Evolutionary conservation across 148 eudicot genomes (phyloP).

Genomic region (Rhododendron kiyosumense): DNA sequence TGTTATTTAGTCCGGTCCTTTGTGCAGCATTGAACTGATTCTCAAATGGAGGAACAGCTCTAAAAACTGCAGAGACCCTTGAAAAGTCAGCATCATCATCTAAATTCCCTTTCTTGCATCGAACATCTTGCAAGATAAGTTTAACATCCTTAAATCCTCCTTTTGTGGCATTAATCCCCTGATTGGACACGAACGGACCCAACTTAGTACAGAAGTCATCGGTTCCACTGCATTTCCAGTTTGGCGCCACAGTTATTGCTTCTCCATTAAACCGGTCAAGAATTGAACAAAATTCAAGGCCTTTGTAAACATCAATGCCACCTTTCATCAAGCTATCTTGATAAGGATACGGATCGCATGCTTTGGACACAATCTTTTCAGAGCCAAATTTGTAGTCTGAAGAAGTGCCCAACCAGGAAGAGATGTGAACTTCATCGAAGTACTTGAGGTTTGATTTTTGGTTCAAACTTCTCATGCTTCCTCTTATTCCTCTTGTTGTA

Average conservation of each 20-base stretch:
- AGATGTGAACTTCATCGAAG: slow-evolving; percentile 63
- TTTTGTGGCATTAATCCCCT: slow-evolving; percentile 56
- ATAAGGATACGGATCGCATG: slow-evolving; percentile 64
- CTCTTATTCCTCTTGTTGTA: slow-evolving; percentile 45
- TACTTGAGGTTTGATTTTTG: slow-evolving; percentile 48
- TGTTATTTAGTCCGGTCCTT: slow-evolving; percentile 67
- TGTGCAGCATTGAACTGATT: slow-evolving; percentile 41
- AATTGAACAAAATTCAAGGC: slow-evolving; percentile 55
- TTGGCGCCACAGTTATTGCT: slow-evolving; percentile 52
- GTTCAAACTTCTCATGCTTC: slow-evolving; percentile 72
- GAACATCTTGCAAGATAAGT: slow-evolving; percentile 58
- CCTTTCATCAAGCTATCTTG: slow-evolving; percentile 32
- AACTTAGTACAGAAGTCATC: slow-evolving; percentile 70
- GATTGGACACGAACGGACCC: slow-evolving; percentile 68
- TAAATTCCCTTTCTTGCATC: slow-evolving; percentile 35
- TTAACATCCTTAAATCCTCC: slow-evolving; percentile 62
- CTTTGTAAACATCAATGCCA: slow-evolving; percentile 53
- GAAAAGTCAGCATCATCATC: slow-evolving; percentile 18
- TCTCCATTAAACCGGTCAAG: slow-evolving; percentile 39
- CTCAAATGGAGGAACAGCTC: slow-evolving; percentile 54
- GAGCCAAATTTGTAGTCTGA: slow-evolving; percentile 51
- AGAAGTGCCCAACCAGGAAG: slow-evolving; percentile 43
- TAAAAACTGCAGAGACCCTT: slow-evolving; percentile 60
- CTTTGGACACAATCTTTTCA: slow-evolving; percentile 42
- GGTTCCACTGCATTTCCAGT: slow-evolving; percentile 82